Base-by-base conservation (phyloP, 495 filamentous ascomycete genomes). In the Viridothelium virens region DNA sequence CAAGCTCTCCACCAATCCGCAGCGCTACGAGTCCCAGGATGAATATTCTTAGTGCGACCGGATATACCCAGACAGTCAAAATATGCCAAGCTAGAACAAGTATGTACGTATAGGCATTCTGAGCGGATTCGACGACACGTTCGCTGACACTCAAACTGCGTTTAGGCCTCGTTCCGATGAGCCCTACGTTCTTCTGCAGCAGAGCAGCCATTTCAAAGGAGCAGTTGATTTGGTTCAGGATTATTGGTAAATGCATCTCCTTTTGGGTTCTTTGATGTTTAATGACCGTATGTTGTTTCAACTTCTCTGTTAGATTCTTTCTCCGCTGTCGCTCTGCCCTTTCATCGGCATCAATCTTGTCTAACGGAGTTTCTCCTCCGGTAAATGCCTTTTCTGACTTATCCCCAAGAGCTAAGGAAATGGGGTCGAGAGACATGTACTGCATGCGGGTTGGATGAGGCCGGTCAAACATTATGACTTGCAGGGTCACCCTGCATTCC, bases 151-250 rank as follows among this genome's bases (percentile, higher is more conserved):
- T 97, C 69, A 96, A 83, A 56, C 84, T 89, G 64, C 94, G 84
- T 77, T 92, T 91, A 14, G 85, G 84, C 3, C 95, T 87, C 18
- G 86, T 84, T 0, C 91, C 87, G 44, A 97, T 85, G 4, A 95
- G 81, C 38, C 86, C 85, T 61, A 91, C 88, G 68, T 99, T 99
- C 70, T 88, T 91, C 69, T 92, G 88, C 66, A 97, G 83, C 48
- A 97, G 78, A 66, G 86, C 81, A 48, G 89, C 86, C 69, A 97
- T 80, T 72, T 99, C 94, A 77, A 87, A 91, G 1, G 93, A 90
- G 79, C 94, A 97, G 73, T 99, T 99, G 72, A 97, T 88, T 75
- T 99, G 94, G 71, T 93, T 92, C 66, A 97, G 83, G 65, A 97
- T 93, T 37, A 84, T 87, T 12, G 86, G 84, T 38, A 99, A 81